phyloP scores from a whole-genome alignment of 1,284 basidiomycete genomes.

The Hymenochaete sp. region DNA sequence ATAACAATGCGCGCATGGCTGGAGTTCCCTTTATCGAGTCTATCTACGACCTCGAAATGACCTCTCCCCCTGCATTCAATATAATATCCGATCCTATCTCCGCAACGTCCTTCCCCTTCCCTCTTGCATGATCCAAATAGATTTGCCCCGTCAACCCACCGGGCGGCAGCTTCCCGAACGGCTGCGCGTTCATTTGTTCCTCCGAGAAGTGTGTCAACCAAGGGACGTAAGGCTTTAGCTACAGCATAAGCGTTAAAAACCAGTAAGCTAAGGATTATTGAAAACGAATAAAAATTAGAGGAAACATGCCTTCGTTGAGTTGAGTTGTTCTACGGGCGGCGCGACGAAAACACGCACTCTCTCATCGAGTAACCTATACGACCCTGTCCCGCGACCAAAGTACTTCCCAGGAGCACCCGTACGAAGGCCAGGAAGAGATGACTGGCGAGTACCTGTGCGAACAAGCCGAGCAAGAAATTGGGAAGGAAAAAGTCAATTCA shows the following conservation, averaged over 20 bases:
- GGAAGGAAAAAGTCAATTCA: neutral
- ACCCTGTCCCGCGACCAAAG: conserved; percentile 64
- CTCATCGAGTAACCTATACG: conserved; percentile 73
- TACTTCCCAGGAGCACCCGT: conserved; percentile 83
- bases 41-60: no score
- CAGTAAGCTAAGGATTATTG: neutral
- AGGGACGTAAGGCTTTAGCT: conserved; percentile 40
- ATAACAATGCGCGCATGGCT: no score
- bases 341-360: conserved; percentile 80
- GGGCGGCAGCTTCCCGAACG: conserved; percentile 9
- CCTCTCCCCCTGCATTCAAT: conserved; percentile 2
- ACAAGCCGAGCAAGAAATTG: neutral
- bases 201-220: conserved; percentile 14
- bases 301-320: conserved; percentile 48
- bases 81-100: neutral
- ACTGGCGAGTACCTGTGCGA: conserved; percentile 66
- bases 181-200: conserved; percentile 9
- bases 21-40: no score
- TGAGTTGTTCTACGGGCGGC: conserved; percentile 60
- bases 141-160: conserved; percentile 13
- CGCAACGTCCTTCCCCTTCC: neutral
- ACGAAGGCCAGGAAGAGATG: conserved; percentile 69
- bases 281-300: neutral
- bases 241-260: conserved; percentile 5
- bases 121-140: conserved; percentile 10